Evolutionary conservation across 768 basidiomycete genomes (phyloP), one percentile per base, ranked within the genome.

Genomic region (Termitomyces heimii): DNA sequence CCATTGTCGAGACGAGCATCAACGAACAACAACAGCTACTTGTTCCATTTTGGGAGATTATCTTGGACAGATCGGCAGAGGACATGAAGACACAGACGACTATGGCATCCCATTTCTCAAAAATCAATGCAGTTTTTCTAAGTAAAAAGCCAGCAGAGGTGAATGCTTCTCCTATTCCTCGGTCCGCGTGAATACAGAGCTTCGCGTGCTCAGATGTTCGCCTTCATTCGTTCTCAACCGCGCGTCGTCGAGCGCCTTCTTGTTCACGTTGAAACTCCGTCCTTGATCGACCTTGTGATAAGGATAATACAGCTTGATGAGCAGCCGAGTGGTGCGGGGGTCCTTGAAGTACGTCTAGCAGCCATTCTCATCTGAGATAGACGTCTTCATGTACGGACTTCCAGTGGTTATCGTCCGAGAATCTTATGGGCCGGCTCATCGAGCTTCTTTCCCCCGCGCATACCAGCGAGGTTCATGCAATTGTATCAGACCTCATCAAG

Each of bases 61-160:
- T 93, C 18, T 76, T 93, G 29, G 89, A 92, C 67, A 79, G 84
- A 64, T 78, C 88, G 3, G 79, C 89, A 16, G 91, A 93, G 45
- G 92, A 93, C 58, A 91, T 96, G 82, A 90, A 88, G 71, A 88
- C 83, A 14, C 82, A 88, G 63, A 90, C 89, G 76, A 81, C 87
- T 56, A 89, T 96, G 78, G 89, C 93, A 31, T 86, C 92, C 1
- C 90, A 92, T 71, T 99, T 97, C 76, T 85, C 88, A n/a, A 92
- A 96, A 71, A 90, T 98, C 63, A 97, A 93, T 67, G 85, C 88
- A 39, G 82, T 88, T 1, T 91, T 98, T 64, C 72, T 99, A 66
- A 85, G 78, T 61, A 95, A 94, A 76, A 90, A 91, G 71, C 91
- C 92, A 26, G 80, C 80, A 60, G 94, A 97, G 83, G 94, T 94